Evolutionary conservation across 2,329 filamentous ascomycete species (phyloP).

Genomic region (Ophiostoma tasmaniense): DNA sequence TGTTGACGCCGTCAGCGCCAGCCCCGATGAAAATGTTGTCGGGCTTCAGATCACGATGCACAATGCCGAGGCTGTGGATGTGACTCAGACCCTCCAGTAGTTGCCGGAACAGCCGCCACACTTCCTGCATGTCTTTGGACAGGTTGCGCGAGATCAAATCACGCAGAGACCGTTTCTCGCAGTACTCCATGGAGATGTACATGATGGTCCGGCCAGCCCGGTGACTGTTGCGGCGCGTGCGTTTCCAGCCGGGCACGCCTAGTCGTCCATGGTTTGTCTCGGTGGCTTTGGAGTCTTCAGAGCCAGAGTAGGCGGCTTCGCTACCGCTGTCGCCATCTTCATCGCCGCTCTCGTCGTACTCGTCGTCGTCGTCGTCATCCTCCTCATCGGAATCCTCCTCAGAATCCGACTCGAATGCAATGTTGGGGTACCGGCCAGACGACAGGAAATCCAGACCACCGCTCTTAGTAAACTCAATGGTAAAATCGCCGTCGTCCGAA

Average conservation of each 20-base stretch:
- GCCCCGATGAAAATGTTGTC: slow-evolving; percentile 87
- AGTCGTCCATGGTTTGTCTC: slow-evolving; percentile 17
- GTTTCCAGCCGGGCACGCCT: slow-evolving; percentile 15
- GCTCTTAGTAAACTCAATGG: slow-evolving; percentile 59
- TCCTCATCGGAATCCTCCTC: slow-evolving; percentile 34
- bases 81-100: slow-evolving; percentile 83
- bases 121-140: slow-evolving; percentile 63
- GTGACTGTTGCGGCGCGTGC: slow-evolving; percentile 30
- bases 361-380: slow-evolving; percentile 40
- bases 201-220: slow-evolving; percentile 61
- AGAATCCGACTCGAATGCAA: slow-evolving; percentile 62
- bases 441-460: slow-evolving; percentile 90
- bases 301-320: slow-evolving; percentile 13
- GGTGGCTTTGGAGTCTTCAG: slow-evolving; percentile 19
- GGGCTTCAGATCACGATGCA: slow-evolving; percentile 92
- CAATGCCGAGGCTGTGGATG: slow-evolving; percentile 83
- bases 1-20: slow-evolving; percentile 64
- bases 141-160: slow-evolving; percentile 75
- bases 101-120: slow-evolving; percentile 86
- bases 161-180: slow-evolving; percentile 84
- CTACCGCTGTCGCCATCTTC: slow-evolving; percentile 15
- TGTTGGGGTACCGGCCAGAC: slow-evolving; percentile 65
- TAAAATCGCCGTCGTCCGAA: slow-evolving; percentile 25
- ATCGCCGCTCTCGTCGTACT: slow-evolving; percentile 28
- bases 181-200: slow-evolving; percentile 99